Conservation (phyloP, 1,284 basidiomycete genomes). For the Ustanciosporium gigantosporum region DNA sequence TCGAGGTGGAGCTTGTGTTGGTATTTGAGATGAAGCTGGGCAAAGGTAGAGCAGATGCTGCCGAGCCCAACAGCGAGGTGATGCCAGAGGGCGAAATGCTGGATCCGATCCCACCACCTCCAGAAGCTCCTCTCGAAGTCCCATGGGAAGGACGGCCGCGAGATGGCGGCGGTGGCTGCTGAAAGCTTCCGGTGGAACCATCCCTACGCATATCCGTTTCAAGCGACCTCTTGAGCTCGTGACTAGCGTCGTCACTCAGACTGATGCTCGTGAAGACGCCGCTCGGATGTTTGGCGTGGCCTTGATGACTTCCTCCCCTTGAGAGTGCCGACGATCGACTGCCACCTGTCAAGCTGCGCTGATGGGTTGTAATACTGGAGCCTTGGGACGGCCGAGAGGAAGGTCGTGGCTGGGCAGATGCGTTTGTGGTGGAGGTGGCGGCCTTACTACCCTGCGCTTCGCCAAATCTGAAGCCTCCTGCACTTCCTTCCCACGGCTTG, state of each 20-base stretch:
- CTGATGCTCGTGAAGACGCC: slow-evolving; percentile 31
- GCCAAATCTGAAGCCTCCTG: slow-evolving; percentile 24
- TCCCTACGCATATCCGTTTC: slow-evolving; percentile 8
- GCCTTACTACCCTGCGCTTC: background rate
- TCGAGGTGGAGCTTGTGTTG: background rate
- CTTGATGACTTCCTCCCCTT: background rate
- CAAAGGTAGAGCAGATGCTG: slow-evolving; percentile 12
- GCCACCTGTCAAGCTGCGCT: slow-evolving; percentile 1
- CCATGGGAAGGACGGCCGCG: background rate
- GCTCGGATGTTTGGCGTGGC: slow-evolving; percentile 4
- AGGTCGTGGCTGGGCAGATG: background rate
- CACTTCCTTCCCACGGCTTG: slow-evolving; percentile 5
- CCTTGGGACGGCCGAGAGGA: background rate
- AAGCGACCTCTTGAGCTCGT: slow-evolving; percentile 18
- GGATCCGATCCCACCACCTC: background rate
- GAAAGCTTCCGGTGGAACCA: slow-evolving; percentile 1
- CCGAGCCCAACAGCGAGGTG: slow-evolving; percentile 8
- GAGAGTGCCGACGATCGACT: background rate
- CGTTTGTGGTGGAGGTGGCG: background rate
- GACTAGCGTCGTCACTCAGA: slow-evolving; percentile 19
- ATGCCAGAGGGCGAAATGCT: background rate
- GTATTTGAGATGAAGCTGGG: slow-evolving; percentile 5
- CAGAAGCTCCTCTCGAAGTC: background rate
- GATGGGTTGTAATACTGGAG: background rate
- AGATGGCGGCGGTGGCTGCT: slow-evolving; percentile 4